phyloP scores from a whole-genome alignment of 805 yeast genomes.

The Candida coquimbonensis region DNA sequence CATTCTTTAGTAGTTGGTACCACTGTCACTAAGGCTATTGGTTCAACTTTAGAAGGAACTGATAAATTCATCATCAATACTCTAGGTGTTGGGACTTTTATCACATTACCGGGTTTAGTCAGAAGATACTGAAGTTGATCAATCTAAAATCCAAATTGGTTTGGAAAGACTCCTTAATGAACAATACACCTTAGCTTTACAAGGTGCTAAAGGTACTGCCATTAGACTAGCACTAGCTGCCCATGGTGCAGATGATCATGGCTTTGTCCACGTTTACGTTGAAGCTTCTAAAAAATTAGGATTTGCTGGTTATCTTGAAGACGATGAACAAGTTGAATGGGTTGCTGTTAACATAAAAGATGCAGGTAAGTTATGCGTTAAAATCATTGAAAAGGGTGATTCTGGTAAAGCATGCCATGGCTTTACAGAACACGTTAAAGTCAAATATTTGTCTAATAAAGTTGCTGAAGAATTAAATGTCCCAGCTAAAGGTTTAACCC shows the following conservation, averaged over 20 bases:
- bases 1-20: no score
- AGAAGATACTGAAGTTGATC: neutral
- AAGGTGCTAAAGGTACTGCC: conserved; percentile 22
- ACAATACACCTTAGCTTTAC: conserved; percentile 10
- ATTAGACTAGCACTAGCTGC: conserved; percentile 22
- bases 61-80: no score
- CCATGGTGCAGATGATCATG: conserved; percentile 27
- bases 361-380: conserved; percentile 26
- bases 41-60: no score
- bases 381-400: conserved; percentile 22
- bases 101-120: no score
- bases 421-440: conserved; percentile 18
- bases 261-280: conserved; percentile 21
- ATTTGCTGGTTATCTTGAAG: conserved; percentile 22
- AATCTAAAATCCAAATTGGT: neutral
- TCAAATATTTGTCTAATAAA: conserved; percentile 23
- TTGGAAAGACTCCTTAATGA: conserved; percentile 14
- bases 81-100: no score
- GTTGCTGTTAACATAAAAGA: conserved; percentile 27
- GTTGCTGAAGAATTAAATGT: conserved; percentile 18
- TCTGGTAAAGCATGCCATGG: conserved; percentile 24
- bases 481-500: conserved; percentile 12
- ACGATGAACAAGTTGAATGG: conserved; percentile 21
- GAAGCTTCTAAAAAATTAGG: conserved; percentile 26
- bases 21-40: no score